Conservation (phyloP, 164 flowering plant genomes). For the Tetrastigma voinierianum region DNA sequence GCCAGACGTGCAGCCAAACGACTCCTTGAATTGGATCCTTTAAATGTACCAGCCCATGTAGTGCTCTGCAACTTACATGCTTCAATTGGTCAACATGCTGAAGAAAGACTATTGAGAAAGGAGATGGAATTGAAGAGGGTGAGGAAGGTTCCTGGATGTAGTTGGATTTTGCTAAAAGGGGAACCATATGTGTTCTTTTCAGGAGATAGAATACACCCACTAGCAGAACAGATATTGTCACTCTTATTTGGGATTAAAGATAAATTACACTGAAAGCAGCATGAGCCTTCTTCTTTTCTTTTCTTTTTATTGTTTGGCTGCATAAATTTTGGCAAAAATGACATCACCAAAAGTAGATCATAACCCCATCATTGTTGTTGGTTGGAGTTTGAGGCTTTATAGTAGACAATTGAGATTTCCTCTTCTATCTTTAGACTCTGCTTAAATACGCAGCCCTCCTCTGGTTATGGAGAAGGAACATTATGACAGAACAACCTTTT, state of each 20-base stretch:
- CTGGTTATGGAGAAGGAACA: no score
- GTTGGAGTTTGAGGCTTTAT: no score
- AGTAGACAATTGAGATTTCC: no score
- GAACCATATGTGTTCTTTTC: conserved; percentile 37
- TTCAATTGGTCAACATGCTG: conserved; percentile 25
- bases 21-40: conserved; percentile 49
- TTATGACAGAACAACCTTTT: no score
- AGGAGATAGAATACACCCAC: conserved; percentile 39
- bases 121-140: conserved; percentile 56
- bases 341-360: no score
- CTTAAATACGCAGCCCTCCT: no score
- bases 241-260: conserved; percentile 1
- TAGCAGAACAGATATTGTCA: conserved; percentile 18
- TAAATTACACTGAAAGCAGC: neutral
- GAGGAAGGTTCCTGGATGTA: conserved; percentile 58
- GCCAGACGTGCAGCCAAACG: conserved; percentile 37
- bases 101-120: conserved; percentile 42
- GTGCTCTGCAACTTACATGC: conserved; percentile 48
- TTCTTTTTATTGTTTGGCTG: no score
- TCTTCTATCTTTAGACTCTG: no score
- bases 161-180: conserved; percentile 53
- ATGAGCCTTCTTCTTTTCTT: no score
- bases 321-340: no score
- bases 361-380: no score
- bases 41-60: conserved; percentile 52